These are phyloP conservation scores for Thinopyrum elongatum DNA, from an alignment of 176 grass and related monocot species.

Conservation along the genomic window DNA sequence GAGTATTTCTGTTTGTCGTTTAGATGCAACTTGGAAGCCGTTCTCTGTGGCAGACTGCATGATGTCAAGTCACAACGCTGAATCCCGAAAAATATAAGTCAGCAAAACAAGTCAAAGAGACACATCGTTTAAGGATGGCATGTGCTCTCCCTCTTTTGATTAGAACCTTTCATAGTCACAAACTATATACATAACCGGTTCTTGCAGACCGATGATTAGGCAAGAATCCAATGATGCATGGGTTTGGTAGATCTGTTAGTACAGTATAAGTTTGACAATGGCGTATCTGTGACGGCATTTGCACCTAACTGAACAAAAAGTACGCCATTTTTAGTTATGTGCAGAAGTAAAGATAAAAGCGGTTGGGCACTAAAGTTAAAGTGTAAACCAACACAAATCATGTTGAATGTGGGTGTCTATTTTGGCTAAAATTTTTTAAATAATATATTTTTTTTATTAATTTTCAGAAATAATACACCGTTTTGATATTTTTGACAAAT, in stretches of 20 bases:
- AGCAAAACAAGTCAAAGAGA: not conserved
- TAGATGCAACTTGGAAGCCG: not conserved
- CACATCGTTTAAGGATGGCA: not conserved
- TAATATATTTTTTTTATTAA: too few species aligned
- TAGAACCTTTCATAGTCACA: not conserved
- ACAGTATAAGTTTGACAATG: not conserved
- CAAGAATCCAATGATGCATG: not conserved
- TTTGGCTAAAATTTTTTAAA: too few species aligned
- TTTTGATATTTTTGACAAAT: too few species aligned
- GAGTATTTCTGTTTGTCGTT: not conserved
- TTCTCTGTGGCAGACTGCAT: not conserved
- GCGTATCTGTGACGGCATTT: too few species aligned
- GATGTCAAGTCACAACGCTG: not conserved
- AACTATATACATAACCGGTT: not conserved
- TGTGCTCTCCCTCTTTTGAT: not conserved
- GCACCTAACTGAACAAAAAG: not conserved
- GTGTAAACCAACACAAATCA: not conserved
- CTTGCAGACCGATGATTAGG: not conserved
- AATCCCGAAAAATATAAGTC: not conserved
- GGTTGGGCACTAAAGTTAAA: not conserved
- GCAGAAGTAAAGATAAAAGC: not conserved
- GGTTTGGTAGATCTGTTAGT: not conserved
- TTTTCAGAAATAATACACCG: too few species aligned
- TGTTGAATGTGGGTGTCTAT: too few species aligned
- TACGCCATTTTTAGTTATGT: not conserved